Base-by-base conservation (phyloP, 2,329 filamentous ascomycete genomes). In the Aspergillus sp. region DNA sequence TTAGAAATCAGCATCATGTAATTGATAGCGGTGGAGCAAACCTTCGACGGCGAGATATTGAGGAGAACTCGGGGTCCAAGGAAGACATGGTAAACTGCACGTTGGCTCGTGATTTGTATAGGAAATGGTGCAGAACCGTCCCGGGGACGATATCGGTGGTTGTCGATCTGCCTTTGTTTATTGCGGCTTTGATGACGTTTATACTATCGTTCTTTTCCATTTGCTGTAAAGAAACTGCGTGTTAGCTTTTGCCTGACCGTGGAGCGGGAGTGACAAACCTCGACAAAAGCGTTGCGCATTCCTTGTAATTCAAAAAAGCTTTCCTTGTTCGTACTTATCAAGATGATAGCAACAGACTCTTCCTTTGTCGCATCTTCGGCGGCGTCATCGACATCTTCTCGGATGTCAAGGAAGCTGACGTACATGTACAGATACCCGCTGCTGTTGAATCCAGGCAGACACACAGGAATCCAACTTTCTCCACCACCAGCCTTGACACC, bases 401-500 rank as follows among this genome's bases (percentile, higher is more conserved):
- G 72, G 32, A 80, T 74, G 54, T 88, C 83, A 49, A 98, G 79
- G 65, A 97, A 98, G 72, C 88, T 95, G 62, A 98, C 93, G 61
- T 97, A 98, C 90, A 98, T 97, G 72, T 98, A 96, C 1, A 98
- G 77, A 62, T 95, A 98, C 27, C 93, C 94, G 40, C 84, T 87
- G 65, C 89, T 97, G 70, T 98, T 98, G 71, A 98, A 98, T 5
- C 90, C 91, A 0, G 93, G 94, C 3, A 98, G 77, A 58, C 93
- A 98, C 6, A 98, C 76, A 0, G 93, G 93, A 38, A 97, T 91
- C 93, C 93, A 98, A 58, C 91, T 96, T 67, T 98, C 93, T 28
- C 91, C 93, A n/a, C 81, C 90, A 5, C 88, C 90, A 13, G 89
- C 86, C 62, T 93, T 91, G 62, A 98, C 86, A 35, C 88, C 86